Evolutionary conservation across 345 rosid genomes (phyloP).

Genomic region (Noccaea caerulescens): DNA sequence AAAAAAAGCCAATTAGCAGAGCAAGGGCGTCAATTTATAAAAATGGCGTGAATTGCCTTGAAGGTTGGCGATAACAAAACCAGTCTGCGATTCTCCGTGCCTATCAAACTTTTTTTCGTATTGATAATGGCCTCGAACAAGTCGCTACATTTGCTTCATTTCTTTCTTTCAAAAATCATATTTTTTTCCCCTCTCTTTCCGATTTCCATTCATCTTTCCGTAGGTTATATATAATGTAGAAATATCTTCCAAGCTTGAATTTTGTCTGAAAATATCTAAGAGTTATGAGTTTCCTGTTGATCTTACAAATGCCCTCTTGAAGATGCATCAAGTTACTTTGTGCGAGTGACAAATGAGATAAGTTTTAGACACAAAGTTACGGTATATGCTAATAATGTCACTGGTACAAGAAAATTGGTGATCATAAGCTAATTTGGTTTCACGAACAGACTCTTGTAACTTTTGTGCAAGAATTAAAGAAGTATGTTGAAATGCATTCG

Average conservation of each 20-base stretch:
- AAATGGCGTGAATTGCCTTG: slow-evolving; percentile 69
- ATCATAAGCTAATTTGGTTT: no score
- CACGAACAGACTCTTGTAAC: neutral
- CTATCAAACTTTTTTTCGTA: slow-evolving; percentile 51
- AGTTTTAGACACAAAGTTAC: neutral
- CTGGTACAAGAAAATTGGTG: neutral
- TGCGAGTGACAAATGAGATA: neutral
- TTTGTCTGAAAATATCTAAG: neutral
- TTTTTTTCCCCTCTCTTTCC: neutral
- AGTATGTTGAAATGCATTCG: no score
- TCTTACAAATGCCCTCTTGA: neutral
- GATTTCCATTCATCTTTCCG: neutral
- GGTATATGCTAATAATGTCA: no score
- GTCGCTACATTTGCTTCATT: slow-evolving; percentile 46
- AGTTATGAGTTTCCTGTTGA: neutral
- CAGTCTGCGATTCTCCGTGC: slow-evolving; percentile 74
- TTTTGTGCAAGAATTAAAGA: neutral
- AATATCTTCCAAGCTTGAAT: neutral
- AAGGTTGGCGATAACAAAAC: slow-evolving; percentile 64
- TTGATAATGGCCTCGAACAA: slow-evolving; percentile 83
- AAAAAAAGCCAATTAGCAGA: slow-evolving; percentile 72
- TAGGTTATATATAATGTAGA: neutral
- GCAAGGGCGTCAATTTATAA: slow-evolving; percentile 53
- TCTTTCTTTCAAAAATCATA: neutral
- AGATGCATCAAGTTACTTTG: neutral